Conservation (phyloP, 2,329 filamentous ascomycete species). For the Fusarium sp. region DNA sequence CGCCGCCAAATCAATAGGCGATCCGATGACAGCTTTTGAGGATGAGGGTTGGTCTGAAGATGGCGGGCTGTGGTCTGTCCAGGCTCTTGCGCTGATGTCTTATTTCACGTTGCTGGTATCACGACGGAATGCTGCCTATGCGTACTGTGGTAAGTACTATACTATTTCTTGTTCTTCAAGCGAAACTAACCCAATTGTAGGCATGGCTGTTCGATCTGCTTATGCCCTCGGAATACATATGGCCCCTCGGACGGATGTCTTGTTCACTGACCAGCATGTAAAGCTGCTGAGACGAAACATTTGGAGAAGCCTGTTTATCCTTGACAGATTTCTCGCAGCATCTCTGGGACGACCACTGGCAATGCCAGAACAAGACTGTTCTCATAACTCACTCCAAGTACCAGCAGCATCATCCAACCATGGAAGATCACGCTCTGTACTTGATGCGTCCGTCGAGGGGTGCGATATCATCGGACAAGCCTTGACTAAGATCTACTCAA, state of each 20-base stretch:
- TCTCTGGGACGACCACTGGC: slow-evolving; percentile 71
- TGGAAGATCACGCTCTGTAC: slow-evolving; percentile 13
- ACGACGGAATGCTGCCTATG: slow-evolving; percentile 72
- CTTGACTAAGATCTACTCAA: slow-evolving; percentile 70
- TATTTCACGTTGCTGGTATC: slow-evolving; percentile 72
- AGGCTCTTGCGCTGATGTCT: slow-evolving; percentile 72
- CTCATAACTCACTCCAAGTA: slow-evolving; percentile 56
- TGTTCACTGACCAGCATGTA: slow-evolving; percentile 62
- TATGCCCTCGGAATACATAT: slow-evolving; percentile 72
- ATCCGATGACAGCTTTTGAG: slow-evolving; percentile 58
- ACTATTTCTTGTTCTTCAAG: neutral
- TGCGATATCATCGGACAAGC: slow-evolving; percentile 69
- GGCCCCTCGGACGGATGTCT: slow-evolving; percentile 65
- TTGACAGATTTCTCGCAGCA: slow-evolving; percentile 73
- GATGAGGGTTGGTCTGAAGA: slow-evolving; percentile 41
- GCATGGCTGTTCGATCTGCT: slow-evolving; percentile 72
- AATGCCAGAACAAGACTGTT: slow-evolving; percentile 73
- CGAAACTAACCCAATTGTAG: slow-evolving; percentile 50
- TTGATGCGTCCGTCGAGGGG: slow-evolving; percentile 68
- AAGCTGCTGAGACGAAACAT: slow-evolving; percentile 64
- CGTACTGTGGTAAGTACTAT: slow-evolving; percentile 64
- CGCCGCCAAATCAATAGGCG: slow-evolving; percentile 65
- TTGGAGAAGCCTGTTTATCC: slow-evolving; percentile 73
- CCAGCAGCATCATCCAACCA: neutral
- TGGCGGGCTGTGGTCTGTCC: slow-evolving; percentile 73